phyloP scores from a whole-genome alignment of 345 rosid species.

The Bruguiera gymnorhiza region DNA sequence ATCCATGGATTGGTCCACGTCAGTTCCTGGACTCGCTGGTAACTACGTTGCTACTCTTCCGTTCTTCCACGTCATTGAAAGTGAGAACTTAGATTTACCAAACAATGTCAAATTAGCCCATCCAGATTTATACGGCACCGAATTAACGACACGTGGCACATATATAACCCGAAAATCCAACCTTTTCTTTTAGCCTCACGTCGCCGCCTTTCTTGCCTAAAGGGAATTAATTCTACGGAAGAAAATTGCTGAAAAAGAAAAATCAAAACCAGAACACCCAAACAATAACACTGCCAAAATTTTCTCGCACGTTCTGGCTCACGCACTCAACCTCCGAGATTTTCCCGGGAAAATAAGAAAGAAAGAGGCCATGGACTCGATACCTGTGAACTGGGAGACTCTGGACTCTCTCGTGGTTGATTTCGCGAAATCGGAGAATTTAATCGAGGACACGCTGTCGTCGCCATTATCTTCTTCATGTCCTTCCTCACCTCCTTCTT shows the following conservation, averaged over 20 bases:
- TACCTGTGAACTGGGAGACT: constrained; percentile 85
- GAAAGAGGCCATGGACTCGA: constrained; percentile 43
- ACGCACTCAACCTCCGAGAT: background rate
- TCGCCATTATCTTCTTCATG: constrained; percentile 39
- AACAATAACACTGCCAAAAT: background rate
- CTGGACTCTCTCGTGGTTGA: constrained; percentile 76
- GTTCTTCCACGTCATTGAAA: background rate
- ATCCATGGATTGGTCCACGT: too few relatives aligned
- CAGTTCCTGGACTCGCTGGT: background rate
- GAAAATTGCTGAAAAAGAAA: background rate
- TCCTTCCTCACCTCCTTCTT: constrained; percentile 42
- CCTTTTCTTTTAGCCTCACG: too few relatives aligned
- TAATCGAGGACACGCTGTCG: constrained; percentile 49
- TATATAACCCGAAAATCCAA: constrained; percentile 21
- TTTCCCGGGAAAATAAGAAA: constrained; percentile 16
- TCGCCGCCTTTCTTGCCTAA: background rate
- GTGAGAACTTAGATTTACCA: background rate
- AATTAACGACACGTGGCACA: constrained; percentile 27
- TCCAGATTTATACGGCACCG: background rate
- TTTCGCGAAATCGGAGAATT: constrained; percentile 75
- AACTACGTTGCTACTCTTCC: background rate
- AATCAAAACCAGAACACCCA: background rate
- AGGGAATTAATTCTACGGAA: background rate
- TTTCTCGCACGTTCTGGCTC: constrained; percentile 1
- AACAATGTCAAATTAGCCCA: background rate